Conservation (phyloP, 73 alveolate species). For the Paramecium pentaurelia region DNA sequence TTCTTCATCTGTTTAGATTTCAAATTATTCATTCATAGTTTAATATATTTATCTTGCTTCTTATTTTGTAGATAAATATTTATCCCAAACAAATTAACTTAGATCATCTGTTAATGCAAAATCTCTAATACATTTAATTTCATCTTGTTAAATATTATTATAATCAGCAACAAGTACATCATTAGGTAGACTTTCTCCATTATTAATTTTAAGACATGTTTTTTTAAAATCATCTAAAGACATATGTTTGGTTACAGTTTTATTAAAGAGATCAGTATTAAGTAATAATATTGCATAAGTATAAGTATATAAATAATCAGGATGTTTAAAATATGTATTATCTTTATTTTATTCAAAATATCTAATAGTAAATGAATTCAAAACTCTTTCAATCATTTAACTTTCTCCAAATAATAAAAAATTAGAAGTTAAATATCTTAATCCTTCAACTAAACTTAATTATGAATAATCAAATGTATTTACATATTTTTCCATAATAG, state of each 20-base stretch:
- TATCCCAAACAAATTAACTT: slow-evolving; percentile 45
- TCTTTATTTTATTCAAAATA: slow-evolving; percentile 11
- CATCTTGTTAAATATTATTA: background rate
- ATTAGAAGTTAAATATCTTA: slow-evolving; percentile 1
- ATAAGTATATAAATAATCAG: slow-evolving; percentile 11
- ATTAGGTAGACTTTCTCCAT: background rate
- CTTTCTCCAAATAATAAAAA: slow-evolving; percentile 44
- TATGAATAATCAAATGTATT: slow-evolving; percentile 1
- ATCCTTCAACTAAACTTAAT: background rate
- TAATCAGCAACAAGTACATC: background rate
- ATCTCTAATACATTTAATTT: slow-evolving; percentile 12
- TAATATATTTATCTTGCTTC: background rate
- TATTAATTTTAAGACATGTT: background rate
- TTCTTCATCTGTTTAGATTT: slow-evolving; percentile 11
- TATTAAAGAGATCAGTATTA: slow-evolving; percentile 41
- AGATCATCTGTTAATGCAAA: background rate
- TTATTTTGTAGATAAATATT: background rate
- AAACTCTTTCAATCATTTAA: slow-evolving; percentile 40
- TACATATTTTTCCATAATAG: background rate
- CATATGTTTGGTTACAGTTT: slow-evolving; percentile 32
- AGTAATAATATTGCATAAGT: slow-evolving; percentile 10
- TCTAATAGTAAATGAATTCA: background rate
- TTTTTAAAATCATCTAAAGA: slow-evolving; percentile 23
- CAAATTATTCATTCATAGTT: background rate
- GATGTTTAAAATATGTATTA: background rate